Base-by-base conservation (phyloP, 257 asterid species). In the Solanum appendiculatum region DNA sequence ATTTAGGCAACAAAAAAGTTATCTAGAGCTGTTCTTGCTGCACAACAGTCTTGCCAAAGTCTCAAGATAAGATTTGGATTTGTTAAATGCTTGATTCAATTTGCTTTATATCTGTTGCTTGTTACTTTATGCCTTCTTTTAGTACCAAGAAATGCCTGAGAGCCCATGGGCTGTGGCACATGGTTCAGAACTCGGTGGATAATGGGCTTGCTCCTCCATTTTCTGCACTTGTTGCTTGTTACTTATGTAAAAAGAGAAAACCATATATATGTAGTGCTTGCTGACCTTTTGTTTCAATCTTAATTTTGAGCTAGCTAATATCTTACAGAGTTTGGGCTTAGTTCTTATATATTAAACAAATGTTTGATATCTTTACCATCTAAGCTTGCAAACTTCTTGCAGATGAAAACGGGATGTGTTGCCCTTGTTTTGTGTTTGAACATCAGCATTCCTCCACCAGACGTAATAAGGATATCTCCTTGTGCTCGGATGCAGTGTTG, bases 401-500 rank as follows among this genome's bases (percentile, higher is more conserved):
- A 97, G 99, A 96, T 95, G 99, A 96, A 97, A 93, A 96, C 99
- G 29, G 98, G 98, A 89, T 97, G 99, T 87, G 99, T 95, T 90
- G 99, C 98, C 90, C 96, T 96, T 86, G 99, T 97, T 80, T 78
- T 97, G 86, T 97, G 99, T 91, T 91, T 97, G 91, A 97, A 97
- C 94, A 95, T 96, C 88, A 92, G 95, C 33, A 94, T 97, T 70
- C 98, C 96, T 87, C 99, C 99, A 37, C 98, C 99, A 87, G 99
- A 96, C 92, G 98, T 96, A 31, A 96, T 96, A 90, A 97, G 95
- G 97, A 95, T 97, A 91, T 93, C 99, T 86, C 99, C 99, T 88
- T 96, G 99, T 94, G 99, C 99, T 69, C 95, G 98, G 81, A 94
- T 97, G 98, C 98, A 97, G 90, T 97, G 99, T 93, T 97, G 99